phyloP scores from a whole-genome alignment of 148 eudicot species.

The Amaranthus hypochondriacus region DNA sequence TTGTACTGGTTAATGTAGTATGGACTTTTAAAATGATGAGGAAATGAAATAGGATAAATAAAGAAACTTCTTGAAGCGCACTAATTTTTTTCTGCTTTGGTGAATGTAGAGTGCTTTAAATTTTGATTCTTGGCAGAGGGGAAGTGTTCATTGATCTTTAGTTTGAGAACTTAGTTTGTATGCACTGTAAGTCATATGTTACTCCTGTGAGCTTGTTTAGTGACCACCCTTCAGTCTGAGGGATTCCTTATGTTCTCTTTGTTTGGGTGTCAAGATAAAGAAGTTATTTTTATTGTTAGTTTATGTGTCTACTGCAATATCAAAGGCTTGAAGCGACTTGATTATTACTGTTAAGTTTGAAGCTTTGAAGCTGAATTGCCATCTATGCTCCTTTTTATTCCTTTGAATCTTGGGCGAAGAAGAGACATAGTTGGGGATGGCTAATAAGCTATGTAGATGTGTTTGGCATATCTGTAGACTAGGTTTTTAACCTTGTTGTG shows the following conservation, averaged over 20 bases:
- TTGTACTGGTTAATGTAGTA: background rate
- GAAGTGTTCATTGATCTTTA: background rate
- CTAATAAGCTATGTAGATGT: background rate
- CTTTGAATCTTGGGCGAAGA: background rate
- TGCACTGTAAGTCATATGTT: background rate
- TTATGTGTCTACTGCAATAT: background rate
- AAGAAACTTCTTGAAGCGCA: slow-evolving; percentile 1
- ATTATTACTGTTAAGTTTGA: too few relatives aligned
- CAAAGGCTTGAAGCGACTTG: background rate
- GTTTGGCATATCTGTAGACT: background rate
- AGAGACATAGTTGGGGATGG: background rate
- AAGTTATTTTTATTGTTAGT: background rate
- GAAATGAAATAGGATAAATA: background rate
- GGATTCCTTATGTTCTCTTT: background rate
- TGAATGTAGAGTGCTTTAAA: background rate
- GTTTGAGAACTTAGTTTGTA: background rate
- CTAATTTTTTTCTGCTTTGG: background rate
- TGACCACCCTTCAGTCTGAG: background rate
- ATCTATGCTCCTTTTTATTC: background rate
- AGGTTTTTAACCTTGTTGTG: background rate
- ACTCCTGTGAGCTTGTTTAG: background rate
- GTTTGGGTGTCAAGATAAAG: background rate
- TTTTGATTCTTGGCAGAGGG: background rate
- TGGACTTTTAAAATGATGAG: too few relatives aligned
- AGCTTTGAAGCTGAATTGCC: background rate